phyloP scores from a whole-genome alignment of 805 yeast species.

The Candida krabiensis region DNA sequence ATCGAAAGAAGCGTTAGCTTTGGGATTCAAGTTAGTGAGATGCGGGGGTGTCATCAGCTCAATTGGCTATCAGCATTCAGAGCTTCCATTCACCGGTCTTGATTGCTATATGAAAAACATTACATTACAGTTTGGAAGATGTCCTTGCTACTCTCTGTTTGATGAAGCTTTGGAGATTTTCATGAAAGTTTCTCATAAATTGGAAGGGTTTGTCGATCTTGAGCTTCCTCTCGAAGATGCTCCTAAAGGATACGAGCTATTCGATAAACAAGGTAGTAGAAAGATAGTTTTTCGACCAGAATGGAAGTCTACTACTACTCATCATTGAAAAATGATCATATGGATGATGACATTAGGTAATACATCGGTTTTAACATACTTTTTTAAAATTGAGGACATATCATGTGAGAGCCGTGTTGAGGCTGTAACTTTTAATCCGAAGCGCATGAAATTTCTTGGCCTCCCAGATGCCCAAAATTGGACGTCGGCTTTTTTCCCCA shows the following conservation, averaged over 20 bases:
- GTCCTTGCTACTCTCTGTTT: conserved; percentile 60
- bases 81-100: conserved; percentile 54
- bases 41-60: conserved; percentile 58
- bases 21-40: conserved; percentile 54
- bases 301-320: conserved; percentile 1
- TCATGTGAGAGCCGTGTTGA: too few relatives aligned
- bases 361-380: too few relatives aligned
- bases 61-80: conserved; percentile 61
- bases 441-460: too few relatives aligned
- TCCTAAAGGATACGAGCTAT: conserved; percentile 46
- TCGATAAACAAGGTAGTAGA: conserved; percentile 53
- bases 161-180: conserved; percentile 51
- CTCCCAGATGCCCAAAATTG: too few relatives aligned
- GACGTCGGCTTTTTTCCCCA: too few relatives aligned
- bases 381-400: too few relatives aligned
- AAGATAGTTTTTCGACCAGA: conserved; percentile 48
- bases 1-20: conserved; percentile 46
- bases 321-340: too few relatives aligned
- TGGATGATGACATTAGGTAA: too few relatives aligned
- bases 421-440: too few relatives aligned
- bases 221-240: conserved; percentile 45
- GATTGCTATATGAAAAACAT: conserved; percentile 59
- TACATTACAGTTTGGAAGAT: conserved; percentile 60
- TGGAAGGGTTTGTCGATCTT: conserved; percentile 53
- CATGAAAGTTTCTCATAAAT: conserved; percentile 39